Percentiles rank a stretch among this genome's conserved stretches.
These are phyloP conservation scores for Pichia sp. DNA, from an alignment of 1,139 yeast genomes.

Conservation along the genomic window DNA sequence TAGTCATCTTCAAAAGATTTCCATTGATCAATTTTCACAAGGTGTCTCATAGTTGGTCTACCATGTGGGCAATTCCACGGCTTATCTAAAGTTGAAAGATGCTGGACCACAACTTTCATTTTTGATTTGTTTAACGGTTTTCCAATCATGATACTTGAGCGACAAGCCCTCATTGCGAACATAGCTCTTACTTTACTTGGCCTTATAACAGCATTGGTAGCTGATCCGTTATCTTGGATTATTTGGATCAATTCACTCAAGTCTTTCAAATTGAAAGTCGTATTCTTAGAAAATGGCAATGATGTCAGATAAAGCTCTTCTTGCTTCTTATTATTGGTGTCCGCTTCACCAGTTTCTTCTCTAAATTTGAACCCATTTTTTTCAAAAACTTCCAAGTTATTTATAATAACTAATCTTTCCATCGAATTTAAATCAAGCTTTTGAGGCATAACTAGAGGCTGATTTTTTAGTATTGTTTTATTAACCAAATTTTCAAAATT, in stretches of 20 bases:
- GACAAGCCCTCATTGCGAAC: constrained; percentile 93
- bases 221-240: constrained; percentile 35
- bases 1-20: constrained; percentile 37
- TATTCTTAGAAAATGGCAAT: constrained; percentile 67
- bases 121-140: constrained; percentile 48
- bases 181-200: constrained; percentile 76
- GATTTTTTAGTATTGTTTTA: constrained; percentile 53
- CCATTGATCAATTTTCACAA: constrained; percentile 56
- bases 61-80: constrained; percentile 99
- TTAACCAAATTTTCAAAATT: constrained; percentile 70
- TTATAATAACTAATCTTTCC: constrained; percentile 67
- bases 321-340: constrained; percentile 44
- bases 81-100: constrained; percentile 67
- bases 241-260: constrained; percentile 68
- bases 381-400: constrained; percentile 49
- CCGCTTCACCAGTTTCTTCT: constrained; percentile 35
- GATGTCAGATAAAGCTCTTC: constrained; percentile 43
- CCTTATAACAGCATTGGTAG: constrained; percentile 39
- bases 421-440: constrained; percentile 61
- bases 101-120: constrained; percentile 63
- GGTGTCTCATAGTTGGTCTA: constrained; percentile 90
- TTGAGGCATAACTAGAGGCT: constrained; percentile 65
- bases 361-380: constrained; percentile 70
- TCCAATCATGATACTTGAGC: constrained; percentile 93
- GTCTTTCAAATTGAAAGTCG: constrained; percentile 60